A percentile compares a stretch with the other conserved stretches of the same genome.
Conservation (phyloP, 345 rosid species). For the Noccaea bulbosa region DNA sequence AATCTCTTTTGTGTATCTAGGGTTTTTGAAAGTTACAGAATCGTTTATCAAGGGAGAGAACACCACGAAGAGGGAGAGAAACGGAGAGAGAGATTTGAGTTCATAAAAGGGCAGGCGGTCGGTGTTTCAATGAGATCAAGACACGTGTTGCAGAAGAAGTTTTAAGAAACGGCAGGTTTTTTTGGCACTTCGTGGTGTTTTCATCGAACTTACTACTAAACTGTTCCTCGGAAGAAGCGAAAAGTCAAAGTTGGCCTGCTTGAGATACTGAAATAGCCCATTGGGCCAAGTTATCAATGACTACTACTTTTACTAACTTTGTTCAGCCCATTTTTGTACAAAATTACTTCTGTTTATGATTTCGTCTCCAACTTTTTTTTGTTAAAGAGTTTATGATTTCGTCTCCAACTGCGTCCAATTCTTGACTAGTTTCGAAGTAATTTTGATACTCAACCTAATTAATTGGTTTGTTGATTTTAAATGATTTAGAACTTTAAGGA, state of each 20-base stretch:
- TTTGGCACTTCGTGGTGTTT: conserved; percentile 24
- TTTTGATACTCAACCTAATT: too few species aligned
- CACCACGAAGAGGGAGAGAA: not conserved
- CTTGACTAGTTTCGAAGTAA: too few species aligned
- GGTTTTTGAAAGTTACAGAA: conserved; percentile 33
- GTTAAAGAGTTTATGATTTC: too few species aligned
- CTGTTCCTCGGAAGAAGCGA: not conserved
- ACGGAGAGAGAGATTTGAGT: conserved; percentile 7
- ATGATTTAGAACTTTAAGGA: too few species aligned
- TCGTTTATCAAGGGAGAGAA: not conserved
- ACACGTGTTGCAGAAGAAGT: conserved; percentile 18
- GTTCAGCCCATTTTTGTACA: not conserved
- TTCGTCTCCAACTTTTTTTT: too few species aligned
- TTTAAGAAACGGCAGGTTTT: conserved; percentile 27
- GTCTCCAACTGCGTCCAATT: too few species aligned
- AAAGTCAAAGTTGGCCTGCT: not conserved
- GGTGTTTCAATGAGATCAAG: not conserved
- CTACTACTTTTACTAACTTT: not conserved
- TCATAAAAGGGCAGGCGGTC: conserved; percentile 25
- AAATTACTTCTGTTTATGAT: too few species aligned
- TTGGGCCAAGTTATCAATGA: not conserved
- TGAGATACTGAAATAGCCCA: conserved; percentile 9
- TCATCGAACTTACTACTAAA: not conserved
- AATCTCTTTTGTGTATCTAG: conserved; percentile 11
- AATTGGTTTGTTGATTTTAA: too few species aligned